Conservation (phyloP, 1,284 basidiomycete species). For the Xerocomus subilludens region DNA sequence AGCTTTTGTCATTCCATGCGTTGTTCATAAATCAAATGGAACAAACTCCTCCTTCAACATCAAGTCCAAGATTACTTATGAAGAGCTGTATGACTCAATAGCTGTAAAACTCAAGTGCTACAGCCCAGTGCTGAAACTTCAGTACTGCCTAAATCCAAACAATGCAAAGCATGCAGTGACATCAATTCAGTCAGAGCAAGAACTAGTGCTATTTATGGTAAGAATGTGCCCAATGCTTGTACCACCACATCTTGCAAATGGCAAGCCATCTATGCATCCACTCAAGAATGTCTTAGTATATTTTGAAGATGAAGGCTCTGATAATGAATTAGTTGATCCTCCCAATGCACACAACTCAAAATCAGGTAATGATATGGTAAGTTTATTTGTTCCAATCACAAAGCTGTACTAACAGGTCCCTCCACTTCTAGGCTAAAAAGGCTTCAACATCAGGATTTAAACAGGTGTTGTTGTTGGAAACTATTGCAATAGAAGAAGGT, state of each 20-base stretch:
- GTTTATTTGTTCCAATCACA: no score
- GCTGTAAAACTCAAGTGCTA: slow-evolving; percentile 3
- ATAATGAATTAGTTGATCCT: neutral
- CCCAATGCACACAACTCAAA: neutral
- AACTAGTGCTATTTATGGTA: neutral
- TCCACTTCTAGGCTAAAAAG: no score
- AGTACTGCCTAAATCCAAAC: neutral
- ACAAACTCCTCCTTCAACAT: neutral
- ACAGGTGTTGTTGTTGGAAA: no score
- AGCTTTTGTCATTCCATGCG: slow-evolving; percentile 17
- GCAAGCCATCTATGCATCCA: neutral
- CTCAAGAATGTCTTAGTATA: neutral
- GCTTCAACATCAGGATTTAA: no score
- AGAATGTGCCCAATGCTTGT: slow-evolving; percentile 2
- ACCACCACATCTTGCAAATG: neutral
- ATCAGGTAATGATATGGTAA: neutral
- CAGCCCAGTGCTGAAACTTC: neutral
- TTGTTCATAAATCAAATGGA: slow-evolving; percentile 13
- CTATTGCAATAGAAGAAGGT: no score
- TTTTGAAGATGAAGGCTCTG: slow-evolving; percentile 10
- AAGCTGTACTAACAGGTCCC: no score
- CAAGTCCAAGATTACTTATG: neutral
- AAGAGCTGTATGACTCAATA: neutral
- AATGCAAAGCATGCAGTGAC: neutral
- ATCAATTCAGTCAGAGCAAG: slow-evolving; percentile 3